These are phyloP conservation scores for Condylostoma magnum DNA, from an alignment of 169 alveolate genomes.

Conservation along the genomic window DNA sequence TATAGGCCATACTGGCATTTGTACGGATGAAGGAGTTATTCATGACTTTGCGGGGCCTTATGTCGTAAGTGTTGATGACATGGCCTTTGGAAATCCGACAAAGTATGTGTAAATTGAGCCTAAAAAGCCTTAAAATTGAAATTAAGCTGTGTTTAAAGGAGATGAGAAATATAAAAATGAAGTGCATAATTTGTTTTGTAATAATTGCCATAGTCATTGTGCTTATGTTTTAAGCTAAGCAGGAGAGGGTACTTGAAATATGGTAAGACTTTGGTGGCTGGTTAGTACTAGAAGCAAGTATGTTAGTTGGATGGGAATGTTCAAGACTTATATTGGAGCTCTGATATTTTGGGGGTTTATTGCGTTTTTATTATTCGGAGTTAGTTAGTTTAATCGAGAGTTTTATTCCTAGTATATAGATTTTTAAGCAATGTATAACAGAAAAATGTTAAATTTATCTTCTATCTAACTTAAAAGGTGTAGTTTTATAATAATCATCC, in stretches of 20 bases:
- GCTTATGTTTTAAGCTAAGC: constrained; percentile 70
- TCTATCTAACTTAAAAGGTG: too few species aligned
- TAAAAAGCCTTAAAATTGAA: constrained; percentile 35
- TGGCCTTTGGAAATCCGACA: constrained; percentile 80
- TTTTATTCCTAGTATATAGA: too few species aligned
- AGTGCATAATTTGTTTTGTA: constrained; percentile 61
- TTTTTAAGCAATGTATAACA: too few species aligned
- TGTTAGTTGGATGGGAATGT: constrained; percentile 42
- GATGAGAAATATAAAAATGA: constrained; percentile 40
- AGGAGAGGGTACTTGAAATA: constrained; percentile 61
- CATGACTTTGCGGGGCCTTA: constrained; percentile 87
- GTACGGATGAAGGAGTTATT: constrained; percentile 68
- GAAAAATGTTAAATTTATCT: too few species aligned
- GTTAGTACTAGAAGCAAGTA: constrained; percentile 49
- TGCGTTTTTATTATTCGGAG: too few species aligned
- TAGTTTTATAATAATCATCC: too few species aligned
- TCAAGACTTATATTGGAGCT: constrained; percentile 25
- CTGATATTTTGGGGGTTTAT: too few species aligned
- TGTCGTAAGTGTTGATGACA: constrained; percentile 66
- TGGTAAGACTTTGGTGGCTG: constrained; percentile 79
- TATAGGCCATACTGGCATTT: constrained; percentile 87
- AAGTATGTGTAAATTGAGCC: constrained; percentile 56
- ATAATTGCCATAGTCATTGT: constrained; percentile 80
- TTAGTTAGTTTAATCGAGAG: too few species aligned
- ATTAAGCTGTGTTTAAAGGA: constrained; percentile 42